A percentile compares a stretch with the other conserved stretches of the same genome.
Conservation (phyloP, 108 stramenopile genomes). For the Conticribra weissflogii region DNA sequence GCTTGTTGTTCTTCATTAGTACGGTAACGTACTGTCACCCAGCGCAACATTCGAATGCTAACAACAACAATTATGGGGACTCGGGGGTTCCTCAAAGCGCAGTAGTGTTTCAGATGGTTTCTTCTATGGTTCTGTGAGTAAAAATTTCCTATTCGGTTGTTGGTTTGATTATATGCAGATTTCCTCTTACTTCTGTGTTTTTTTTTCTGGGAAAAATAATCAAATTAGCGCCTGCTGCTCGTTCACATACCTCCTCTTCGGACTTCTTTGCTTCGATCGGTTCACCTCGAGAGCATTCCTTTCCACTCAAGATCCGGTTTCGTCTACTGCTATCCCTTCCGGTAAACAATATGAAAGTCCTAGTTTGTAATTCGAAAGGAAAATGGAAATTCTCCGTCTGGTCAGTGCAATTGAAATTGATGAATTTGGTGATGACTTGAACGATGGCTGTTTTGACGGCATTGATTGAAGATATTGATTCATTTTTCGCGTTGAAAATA, state of each 20-base stretch:
- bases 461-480: no score
- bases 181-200: no score
- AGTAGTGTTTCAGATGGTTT: conserved; percentile 76
- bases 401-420: no score
- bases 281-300: conserved; percentile 78
- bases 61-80: conserved; percentile 22
- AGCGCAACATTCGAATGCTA: conserved; percentile 35
- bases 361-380: conserved; percentile 4
- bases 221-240: conserved; percentile 73
- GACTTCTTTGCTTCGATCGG: conserved; percentile 75
- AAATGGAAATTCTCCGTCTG: no score
- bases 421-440: no score
- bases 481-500: no score
- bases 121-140: conserved; percentile 78
- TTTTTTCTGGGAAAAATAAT: no score
- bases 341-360: conserved; percentile 34
- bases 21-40: conserved; percentile 65
- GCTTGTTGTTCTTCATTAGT: conserved; percentile 70
- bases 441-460: no score
- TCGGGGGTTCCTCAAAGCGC: conserved; percentile 62
- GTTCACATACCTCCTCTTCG: conserved; percentile 71
- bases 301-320: conserved; percentile 71
- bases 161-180: conserved; percentile 5
- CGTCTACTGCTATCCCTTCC: conserved; percentile 49
- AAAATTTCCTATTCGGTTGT: conserved; percentile 3